These are phyloP conservation scores for Hysterium pulicare DNA, from an alignment of 2,329 filamentous ascomycete species.

Conservation along the genomic window DNA sequence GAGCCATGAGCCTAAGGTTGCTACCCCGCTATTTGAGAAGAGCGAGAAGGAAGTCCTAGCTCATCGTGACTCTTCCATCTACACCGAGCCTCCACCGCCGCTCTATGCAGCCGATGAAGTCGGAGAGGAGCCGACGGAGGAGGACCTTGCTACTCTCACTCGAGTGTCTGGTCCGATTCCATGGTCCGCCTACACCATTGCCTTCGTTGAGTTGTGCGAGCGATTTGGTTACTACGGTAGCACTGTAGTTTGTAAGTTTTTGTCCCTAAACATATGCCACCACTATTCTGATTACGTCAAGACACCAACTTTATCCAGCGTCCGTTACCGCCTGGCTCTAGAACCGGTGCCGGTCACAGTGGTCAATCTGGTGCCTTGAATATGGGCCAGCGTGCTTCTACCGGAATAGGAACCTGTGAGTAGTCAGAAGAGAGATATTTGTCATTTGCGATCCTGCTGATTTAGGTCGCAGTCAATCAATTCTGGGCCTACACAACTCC, in stretches of 20 bases:
- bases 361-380: conserved; percentile 35
- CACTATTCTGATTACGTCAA: conserved; percentile 7
- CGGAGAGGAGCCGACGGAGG: conserved; percentile 53
- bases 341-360: conserved; percentile 24
- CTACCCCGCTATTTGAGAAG: conserved; percentile 29
- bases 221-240: conserved; percentile 76
- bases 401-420: conserved; percentile 31
- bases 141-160: conserved; percentile 60
- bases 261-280: not conserved
- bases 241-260: conserved; percentile 58
- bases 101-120: conserved; percentile 32
- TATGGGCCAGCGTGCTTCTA: conserved; percentile 37
- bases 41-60: conserved; percentile 30
- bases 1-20: conserved; percentile 32
- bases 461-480: conserved; percentile 24
- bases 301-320: conserved; percentile 41
- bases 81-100: conserved; percentile 12
- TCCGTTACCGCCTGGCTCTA: conserved; percentile 31
- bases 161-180: conserved; percentile 64
- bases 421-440: too few species aligned
- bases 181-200: conserved; percentile 65
- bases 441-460: too few species aligned
- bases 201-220: conserved; percentile 71
- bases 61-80: conserved; percentile 12
- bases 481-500: conserved; percentile 43